Base-by-base conservation (phyloP, 176 grass and related monocot species). In the Oryza glaberrima region DNA sequence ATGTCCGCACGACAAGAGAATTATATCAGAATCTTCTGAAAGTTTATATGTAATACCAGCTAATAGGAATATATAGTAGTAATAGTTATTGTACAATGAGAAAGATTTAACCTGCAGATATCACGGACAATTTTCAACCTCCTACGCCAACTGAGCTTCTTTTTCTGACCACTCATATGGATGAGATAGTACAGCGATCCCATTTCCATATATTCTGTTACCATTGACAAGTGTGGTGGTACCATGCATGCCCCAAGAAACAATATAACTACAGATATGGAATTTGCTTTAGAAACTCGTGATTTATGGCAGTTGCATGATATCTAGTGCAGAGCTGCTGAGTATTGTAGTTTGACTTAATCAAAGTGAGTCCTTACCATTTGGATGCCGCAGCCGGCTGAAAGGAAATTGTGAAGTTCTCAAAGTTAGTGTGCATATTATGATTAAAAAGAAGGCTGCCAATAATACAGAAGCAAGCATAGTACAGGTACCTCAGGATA, bases 181-280 rank as follows among this genome's bases (percentile, higher is more conserved):
- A 99, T 99, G 66, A 99, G 91, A 85, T 96, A 99, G 79, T 99
- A 99, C 82, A 99, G 82, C 20, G 97, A 99, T 65, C 97, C 97
- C 97, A 94, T 99, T 92, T 99, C 97, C 97, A 99, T 99, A 85
- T 99, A 99, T 88, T 99, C 97, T 9, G 97, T 99, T 75, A 96
- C 90, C 97, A 99, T 99, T 86, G 97, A 99, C 26, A 99, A 80
- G 88, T 94, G 91, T 69, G 97, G 97, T 87, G 97, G 97, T 23
- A 80, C 95, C 90, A 99, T 99, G 82, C 97, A 99, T 89, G 97
- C 97, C 65, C 97, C 97, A 79, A 99, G 97, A 89, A 99, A 99
- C 88, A 99, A 90, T 82, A 99, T 99, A 81, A 99, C 97, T 99
- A 81, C 70, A 96, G 5, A 72, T 44, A 78, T 38, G 80, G 73